Evolutionary conservation across 352 stramenopile genomes (phyloP).

Genomic region (Globisporangium splendens): DNA sequence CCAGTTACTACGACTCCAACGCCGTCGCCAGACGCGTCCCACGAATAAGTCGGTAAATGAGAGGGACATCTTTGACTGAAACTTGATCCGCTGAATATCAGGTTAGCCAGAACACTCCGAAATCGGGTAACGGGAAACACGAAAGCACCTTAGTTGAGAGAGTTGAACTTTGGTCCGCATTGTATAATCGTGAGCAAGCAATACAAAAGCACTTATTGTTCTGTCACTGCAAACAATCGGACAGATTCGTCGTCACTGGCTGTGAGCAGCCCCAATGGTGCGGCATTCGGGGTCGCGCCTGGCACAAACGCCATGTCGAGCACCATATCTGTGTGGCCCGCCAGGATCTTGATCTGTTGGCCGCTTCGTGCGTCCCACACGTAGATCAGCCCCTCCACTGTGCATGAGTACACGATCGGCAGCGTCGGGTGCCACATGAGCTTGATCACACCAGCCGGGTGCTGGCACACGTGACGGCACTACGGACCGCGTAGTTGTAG

Average conservation of each 20-base stretch:
- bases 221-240: conserved; percentile 55
- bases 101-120: no score
- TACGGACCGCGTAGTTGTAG: no score
- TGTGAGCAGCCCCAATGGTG: conserved; percentile 63
- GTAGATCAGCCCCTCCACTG: conserved; percentile 87
- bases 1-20: no score
- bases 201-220: conserved; percentile 10
- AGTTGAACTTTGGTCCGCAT: no score
- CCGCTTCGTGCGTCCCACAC: conserved; percentile 90
- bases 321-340: conserved; percentile 90
- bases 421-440: conserved; percentile 87
- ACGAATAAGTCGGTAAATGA: no score
- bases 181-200: no score
- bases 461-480: conserved; percentile 85
- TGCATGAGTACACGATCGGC: conserved; percentile 83
- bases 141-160: no score
- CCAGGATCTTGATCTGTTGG: conserved; percentile 66
- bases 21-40: no score
- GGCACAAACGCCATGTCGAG: conserved; percentile 85
- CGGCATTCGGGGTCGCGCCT: conserved; percentile 28
- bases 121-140: no score
- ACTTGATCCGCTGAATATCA: no score
- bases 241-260: conserved; percentile 80
- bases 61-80: no score
- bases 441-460: conserved; percentile 89